Evolutionary conservation across 2,329 filamentous ascomycete genomes (phyloP).

Genomic region (Nemania serpens): DNA sequence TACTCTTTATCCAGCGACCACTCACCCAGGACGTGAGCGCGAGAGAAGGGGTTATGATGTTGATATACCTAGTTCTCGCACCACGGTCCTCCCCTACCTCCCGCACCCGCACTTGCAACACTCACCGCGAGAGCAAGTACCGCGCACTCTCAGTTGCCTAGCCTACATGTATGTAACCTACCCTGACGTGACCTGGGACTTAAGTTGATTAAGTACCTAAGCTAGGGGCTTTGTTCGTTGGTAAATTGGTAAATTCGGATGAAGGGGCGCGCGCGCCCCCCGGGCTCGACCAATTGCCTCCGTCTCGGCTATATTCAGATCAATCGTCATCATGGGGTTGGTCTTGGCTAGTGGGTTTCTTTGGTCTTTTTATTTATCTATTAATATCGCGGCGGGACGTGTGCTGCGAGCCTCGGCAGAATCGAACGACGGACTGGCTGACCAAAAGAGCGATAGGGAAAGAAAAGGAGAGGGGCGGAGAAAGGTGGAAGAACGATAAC

Average conservation of each 20-base stretch:
- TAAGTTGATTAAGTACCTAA: no score
- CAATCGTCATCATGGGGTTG: conserved; percentile 4
- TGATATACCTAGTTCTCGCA: neutral
- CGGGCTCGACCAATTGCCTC: conserved; percentile 5
- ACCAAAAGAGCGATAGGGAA: no score
- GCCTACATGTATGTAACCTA: neutral
- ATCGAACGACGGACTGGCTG: neutral
- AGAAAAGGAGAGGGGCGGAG: no score
- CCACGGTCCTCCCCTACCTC: neutral
- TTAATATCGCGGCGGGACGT: conserved; percentile 7
- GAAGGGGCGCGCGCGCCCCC: neutral
- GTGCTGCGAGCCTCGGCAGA: conserved; percentile 1
- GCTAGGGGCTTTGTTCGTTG: no score
- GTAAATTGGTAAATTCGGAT: neutral
- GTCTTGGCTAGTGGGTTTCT: neutral
- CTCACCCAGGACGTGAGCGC: neutral
- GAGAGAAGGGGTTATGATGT: neutral
- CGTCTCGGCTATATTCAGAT: conserved; percentile 17
- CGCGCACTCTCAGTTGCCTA: neutral
- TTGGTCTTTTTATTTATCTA: no score
- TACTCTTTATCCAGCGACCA: neutral
- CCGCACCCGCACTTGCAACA: neutral
- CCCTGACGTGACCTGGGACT: neutral
- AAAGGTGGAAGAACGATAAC: no score
- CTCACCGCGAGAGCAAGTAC: conserved; percentile 5